Evolutionary conservation across 768 basidiomycete species (phyloP).

Genomic region (Fomitopsis pulvina): DNA sequence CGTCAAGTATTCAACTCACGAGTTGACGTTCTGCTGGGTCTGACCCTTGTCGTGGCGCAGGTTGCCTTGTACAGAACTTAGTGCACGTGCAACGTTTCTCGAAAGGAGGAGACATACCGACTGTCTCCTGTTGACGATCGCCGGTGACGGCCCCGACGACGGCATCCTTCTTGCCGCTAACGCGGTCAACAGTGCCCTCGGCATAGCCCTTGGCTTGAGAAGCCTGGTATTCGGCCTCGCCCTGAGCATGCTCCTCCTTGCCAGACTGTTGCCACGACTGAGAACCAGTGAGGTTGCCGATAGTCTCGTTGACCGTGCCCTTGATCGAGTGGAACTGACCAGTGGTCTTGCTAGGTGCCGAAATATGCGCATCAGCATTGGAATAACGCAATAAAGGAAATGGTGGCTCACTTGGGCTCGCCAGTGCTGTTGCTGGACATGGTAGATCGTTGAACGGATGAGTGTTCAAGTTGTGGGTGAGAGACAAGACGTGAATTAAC

Average conservation of each 20-base stretch:
- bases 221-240: constrained; percentile 40
- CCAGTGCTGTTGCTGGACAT: constrained; percentile 17
- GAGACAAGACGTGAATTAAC: too few species aligned
- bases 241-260: constrained; percentile 42
- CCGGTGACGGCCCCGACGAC: constrained; percentile 51
- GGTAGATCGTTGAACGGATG: background rate
- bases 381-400: background rate
- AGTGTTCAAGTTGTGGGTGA: background rate
- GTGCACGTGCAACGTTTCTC: background rate
- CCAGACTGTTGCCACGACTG: constrained; percentile 38
- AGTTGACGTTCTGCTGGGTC: constrained; percentile 15
- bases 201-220: constrained; percentile 45
- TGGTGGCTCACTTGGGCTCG: constrained; percentile 17
- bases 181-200: constrained; percentile 40
- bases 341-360: constrained; percentile 27
- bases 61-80: constrained; percentile 6
- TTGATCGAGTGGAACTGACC: constrained; percentile 36
- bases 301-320: constrained; percentile 31
- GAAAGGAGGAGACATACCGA: constrained; percentile 30
- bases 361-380: background rate
- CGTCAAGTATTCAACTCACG: too few species aligned
- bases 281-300: constrained; percentile 39
- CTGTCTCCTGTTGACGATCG: constrained; percentile 41
- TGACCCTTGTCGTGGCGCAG: constrained; percentile 16
- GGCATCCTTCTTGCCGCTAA: constrained; percentile 47